Evolutionary conservation across 2,329 filamentous ascomycete genomes (phyloP).

Genomic region (Amauroascus niger): DNA sequence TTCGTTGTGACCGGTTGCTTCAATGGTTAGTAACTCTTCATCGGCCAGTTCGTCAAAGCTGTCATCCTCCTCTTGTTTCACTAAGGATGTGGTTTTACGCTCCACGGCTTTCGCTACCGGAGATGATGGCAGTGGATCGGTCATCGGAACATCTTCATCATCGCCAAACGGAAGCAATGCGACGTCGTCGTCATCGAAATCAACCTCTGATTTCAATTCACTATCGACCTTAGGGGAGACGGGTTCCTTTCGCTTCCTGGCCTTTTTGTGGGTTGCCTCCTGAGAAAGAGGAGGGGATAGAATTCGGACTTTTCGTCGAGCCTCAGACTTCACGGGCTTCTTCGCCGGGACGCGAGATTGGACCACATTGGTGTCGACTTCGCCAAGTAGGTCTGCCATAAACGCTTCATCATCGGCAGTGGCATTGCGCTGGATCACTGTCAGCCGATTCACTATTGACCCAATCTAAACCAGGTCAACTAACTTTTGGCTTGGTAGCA

Average conservation of each 20-base stretch:
- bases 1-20: constrained; percentile 55
- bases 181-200: constrained; percentile 42
- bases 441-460: constrained; percentile 20
- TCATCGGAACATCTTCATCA: constrained; percentile 73
- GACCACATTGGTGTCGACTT: constrained; percentile 71
- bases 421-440: constrained; percentile 47
- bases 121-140: constrained; percentile 76
- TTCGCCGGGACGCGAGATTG: constrained; percentile 46
- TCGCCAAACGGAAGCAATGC: constrained; percentile 41
- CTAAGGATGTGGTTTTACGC: constrained; percentile 50
- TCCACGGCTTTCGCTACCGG: constrained; percentile 70
- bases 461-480: not conserved
- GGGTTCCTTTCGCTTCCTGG: constrained; percentile 34
- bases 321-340: constrained; percentile 61
- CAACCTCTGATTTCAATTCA: constrained; percentile 23
- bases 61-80: constrained; percentile 35
- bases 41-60: constrained; percentile 59
- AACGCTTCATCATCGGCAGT: constrained; percentile 86
- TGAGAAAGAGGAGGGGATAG: constrained; percentile 62
- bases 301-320: constrained; percentile 67
- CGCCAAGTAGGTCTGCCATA: constrained; percentile 69
- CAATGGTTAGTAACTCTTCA: constrained; percentile 75
- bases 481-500: constrained; percentile 68
- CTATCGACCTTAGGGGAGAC: constrained; percentile 10
- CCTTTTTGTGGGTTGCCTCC: constrained; percentile 45